Evolutionary conservation across 176 grass and related monocot genomes (phyloP).

Genomic region (Oryza officinalis): DNA sequence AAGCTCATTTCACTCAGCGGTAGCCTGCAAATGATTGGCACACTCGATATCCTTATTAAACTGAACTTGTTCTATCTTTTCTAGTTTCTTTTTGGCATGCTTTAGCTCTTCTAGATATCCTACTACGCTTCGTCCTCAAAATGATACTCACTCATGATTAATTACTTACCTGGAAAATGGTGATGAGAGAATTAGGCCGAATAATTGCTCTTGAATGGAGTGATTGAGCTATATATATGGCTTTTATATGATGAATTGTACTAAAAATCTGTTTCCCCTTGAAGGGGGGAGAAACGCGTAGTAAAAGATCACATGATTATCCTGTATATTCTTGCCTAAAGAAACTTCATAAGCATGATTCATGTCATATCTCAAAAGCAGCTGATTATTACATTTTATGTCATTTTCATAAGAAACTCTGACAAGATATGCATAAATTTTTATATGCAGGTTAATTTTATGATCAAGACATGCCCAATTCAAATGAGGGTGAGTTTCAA

Average conservation of each 20-base stretch:
- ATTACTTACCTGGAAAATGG: not conserved
- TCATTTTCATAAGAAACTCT: conserved; percentile 22
- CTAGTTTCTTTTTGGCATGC: not conserved
- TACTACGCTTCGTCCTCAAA: not conserved
- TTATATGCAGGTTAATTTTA: conserved; percentile 56
- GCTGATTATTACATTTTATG: not conserved
- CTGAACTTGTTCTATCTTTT: not conserved
- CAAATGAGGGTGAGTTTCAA: conserved; percentile 62
- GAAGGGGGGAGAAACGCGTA: not conserved
- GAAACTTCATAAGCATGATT: not conserved
- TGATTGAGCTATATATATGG: not conserved
- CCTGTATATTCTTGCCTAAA: not conserved
- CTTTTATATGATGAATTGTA: not conserved
- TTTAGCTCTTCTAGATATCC: not conserved
- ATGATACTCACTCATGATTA: not conserved
- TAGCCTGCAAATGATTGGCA: not conserved
- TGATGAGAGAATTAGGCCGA: not conserved
- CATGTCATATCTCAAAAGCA: not conserved
- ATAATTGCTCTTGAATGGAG: not conserved
- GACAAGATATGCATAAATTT: conserved; percentile 17
- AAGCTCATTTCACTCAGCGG: not conserved
- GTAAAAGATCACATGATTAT: not conserved
- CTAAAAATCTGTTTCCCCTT: not conserved
- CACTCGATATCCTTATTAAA: not conserved
- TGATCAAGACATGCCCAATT: conserved; percentile 62